phyloP scores from a whole-genome alignment of 371 early-diverging fungal genomes.

The Syncephalastrum sp. region DNA sequence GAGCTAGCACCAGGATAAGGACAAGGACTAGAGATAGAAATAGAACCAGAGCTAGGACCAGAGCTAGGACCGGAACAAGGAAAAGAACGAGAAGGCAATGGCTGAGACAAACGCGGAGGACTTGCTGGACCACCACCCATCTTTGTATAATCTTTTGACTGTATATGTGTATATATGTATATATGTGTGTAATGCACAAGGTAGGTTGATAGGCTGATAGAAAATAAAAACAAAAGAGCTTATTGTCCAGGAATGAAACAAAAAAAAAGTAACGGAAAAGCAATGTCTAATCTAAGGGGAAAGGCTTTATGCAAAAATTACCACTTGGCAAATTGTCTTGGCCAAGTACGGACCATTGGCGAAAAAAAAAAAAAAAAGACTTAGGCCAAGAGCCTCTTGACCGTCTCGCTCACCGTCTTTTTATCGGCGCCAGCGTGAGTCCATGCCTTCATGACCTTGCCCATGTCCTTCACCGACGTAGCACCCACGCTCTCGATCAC shows the following conservation, averaged over 20 bases:
- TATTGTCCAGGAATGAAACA: constrained; percentile 1
- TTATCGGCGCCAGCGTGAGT: constrained; percentile 62
- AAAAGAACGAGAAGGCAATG: background rate
- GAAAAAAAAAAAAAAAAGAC: background rate
- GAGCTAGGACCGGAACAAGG: too few species aligned
- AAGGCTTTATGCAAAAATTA: background rate
- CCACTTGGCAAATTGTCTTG: constrained; percentile 8
- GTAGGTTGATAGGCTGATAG: too few species aligned
- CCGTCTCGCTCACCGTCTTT: constrained; percentile 63
- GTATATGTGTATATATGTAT: too few species aligned
- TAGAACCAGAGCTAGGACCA: too few species aligned
- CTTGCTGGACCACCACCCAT: constrained; percentile 12
- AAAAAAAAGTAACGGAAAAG: background rate
- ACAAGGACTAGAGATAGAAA: too few species aligned
- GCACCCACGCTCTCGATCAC: constrained; percentile 57
- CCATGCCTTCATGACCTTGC: constrained; percentile 78
- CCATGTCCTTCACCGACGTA: constrained; percentile 63
- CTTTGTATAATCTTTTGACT: background rate
- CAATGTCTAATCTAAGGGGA: too few species aligned
- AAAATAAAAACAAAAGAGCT: background rate
- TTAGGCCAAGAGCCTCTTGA: constrained; percentile 45
- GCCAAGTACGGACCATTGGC: too few species aligned
- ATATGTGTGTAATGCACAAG: too few species aligned
- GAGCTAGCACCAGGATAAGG: background rate
- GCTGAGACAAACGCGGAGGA: background rate